A percentile compares a stretch with the other conserved stretches of the same genome.
Evolutionary conservation across 2,329 filamentous ascomycete species (phyloP).

Genomic region (Ophiocordyceps camponoti-floridani): DNA sequence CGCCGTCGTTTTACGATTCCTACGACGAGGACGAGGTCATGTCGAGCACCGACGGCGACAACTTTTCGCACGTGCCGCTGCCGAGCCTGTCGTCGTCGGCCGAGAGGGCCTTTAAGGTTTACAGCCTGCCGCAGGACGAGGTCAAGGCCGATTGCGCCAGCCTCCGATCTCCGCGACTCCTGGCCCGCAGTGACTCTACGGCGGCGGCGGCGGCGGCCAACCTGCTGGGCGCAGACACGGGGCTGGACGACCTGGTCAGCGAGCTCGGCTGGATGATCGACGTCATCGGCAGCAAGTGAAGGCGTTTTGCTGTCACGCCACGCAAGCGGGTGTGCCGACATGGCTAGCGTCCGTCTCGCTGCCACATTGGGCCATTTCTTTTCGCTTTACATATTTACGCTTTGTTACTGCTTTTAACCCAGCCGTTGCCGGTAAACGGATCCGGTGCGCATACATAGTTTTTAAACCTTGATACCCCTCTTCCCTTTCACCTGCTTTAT

Average conservation of each 20-base stretch:
- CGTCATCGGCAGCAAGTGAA: slow-evolving; percentile 18
- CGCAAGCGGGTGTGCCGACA: no score
- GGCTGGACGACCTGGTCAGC: slow-evolving; percentile 20
- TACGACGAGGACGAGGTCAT: slow-evolving; percentile 22
- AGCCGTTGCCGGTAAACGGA: not conserved
- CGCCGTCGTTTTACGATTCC: slow-evolving; percentile 27
- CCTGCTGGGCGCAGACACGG: no score
- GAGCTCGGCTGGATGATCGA: slow-evolving; percentile 36
- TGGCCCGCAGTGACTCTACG: slow-evolving; percentile 8
- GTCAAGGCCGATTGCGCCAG: slow-evolving; percentile 2
- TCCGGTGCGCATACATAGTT: not conserved
- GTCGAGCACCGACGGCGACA: slow-evolving; percentile 18
- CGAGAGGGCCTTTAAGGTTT: slow-evolving; percentile 14
- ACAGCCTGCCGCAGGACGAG: slow-evolving; percentile 25
- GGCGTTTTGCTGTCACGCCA: not conserved
- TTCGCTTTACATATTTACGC: not conserved
- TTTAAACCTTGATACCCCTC: not conserved
- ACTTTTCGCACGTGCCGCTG: slow-evolving; percentile 10
- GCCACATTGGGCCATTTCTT: not conserved
- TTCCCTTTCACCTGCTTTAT: not conserved
- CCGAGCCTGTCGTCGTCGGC: slow-evolving; percentile 3
- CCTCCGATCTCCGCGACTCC: slow-evolving; percentile 9
- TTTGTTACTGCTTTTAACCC: not conserved
- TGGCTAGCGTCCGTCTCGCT: no score
- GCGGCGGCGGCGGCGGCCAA: no score